Evolutionary conservation across 306 rosid species (phyloP).

Genomic region (Cucurbita argyrosperma): DNA sequence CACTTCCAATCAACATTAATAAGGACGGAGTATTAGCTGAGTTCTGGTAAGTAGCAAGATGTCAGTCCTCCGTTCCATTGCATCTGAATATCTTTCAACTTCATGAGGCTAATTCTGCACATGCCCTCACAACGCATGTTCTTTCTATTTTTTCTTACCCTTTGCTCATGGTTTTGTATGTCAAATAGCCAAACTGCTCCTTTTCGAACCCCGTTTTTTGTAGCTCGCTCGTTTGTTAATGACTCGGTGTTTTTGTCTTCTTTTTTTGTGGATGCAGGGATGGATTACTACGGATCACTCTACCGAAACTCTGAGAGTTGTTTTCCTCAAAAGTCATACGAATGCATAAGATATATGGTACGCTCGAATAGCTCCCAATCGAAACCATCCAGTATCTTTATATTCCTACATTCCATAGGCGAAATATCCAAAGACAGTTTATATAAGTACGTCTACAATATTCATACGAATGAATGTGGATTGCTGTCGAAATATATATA

Average conservation of each 20-base stretch:
- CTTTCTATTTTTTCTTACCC: neutral
- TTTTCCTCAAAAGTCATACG: neutral
- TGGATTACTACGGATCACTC: constrained; percentile 46
- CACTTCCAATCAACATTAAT: constrained; percentile 51
- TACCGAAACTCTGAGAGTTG: constrained; percentile 43
- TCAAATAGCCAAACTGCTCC: neutral
- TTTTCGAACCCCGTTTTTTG: neutral
- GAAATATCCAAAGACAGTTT: neutral
- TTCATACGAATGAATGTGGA: neutral
- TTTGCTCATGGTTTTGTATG: neutral
- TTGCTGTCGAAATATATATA: neutral
- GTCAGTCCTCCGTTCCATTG: neutral
- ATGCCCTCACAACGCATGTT: neutral
- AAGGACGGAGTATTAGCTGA: constrained; percentile 59
- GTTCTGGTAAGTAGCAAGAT: constrained; percentile 38
- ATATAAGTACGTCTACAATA: neutral
- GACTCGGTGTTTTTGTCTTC: neutral
- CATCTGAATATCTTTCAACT: neutral
- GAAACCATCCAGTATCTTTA: neutral
- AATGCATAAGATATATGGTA: neutral
- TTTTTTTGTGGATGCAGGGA: constrained; percentile 35
- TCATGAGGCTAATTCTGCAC: neutral
- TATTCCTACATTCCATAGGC: neutral
- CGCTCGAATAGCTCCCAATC: neutral
- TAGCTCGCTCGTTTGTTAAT: neutral